phyloP scores from a whole-genome alignment of 495 filamentous ascomycete species.

The Neurospora tetrasperma region DNA sequence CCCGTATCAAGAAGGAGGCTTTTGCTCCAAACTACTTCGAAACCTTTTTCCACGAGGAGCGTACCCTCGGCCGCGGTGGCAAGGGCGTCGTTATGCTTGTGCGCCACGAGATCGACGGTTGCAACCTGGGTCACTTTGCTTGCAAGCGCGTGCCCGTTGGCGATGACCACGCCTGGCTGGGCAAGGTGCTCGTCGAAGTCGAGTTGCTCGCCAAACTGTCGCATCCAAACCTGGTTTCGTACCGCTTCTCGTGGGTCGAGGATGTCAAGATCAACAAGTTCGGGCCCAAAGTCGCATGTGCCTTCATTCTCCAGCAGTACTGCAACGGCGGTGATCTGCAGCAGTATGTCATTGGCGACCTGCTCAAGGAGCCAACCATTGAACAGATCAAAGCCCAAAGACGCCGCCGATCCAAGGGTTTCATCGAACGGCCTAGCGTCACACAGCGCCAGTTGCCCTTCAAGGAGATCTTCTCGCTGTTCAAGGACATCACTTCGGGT shows the following conservation, averaged over 20 bases:
- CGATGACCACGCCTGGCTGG: constrained; percentile 89
- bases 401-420: constrained; percentile 61
- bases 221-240: constrained; percentile 93
- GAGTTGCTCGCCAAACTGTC: constrained; percentile 83
- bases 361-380: constrained; percentile 49
- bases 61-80: constrained; percentile 76
- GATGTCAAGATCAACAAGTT: constrained; percentile 74
- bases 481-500: constrained; percentile 89
- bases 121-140: constrained; percentile 78
- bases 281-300: constrained; percentile 84
- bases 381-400: constrained; percentile 82
- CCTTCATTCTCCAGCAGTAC: constrained; percentile 95
- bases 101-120: constrained; percentile 78
- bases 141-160: constrained; percentile 96
- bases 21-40: constrained; percentile 90
- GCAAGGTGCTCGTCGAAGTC: constrained; percentile 87
- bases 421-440: constrained; percentile 28
- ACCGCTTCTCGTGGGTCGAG: constrained; percentile 95
- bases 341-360: constrained; percentile 67
- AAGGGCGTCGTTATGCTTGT: constrained; percentile 93
- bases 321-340: constrained; percentile 93
- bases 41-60: constrained; percentile 80
- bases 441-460: constrained; percentile 59
- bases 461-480: constrained; percentile 93
- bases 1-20: constrained; percentile 68